phyloP scores from a whole-genome alignment of 2,329 filamentous ascomycete genomes.

The Colletotrichum orbiculare region DNA sequence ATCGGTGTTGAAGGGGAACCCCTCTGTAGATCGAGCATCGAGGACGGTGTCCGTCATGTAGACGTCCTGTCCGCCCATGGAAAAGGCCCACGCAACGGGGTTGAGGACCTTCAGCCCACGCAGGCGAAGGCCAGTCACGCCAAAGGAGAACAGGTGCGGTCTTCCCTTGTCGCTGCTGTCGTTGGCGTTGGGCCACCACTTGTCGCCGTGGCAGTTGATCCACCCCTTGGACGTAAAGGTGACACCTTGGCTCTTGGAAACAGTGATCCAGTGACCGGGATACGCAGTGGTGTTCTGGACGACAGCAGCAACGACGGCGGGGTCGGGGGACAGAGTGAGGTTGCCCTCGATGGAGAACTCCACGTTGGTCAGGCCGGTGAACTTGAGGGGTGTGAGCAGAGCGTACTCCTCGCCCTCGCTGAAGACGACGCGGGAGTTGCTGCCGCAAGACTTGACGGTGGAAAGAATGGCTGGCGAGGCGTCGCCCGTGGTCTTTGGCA shows the following conservation, averaged over 20 bases:
- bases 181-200: constrained; percentile 19
- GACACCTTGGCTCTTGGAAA: constrained; percentile 26
- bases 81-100: constrained; percentile 25
- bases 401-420: constrained; percentile 22
- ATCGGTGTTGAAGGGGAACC: constrained; percentile 24
- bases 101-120: constrained; percentile 21
- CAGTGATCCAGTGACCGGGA: constrained; percentile 25
- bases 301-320: constrained; percentile 11
- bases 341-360: constrained; percentile 24
- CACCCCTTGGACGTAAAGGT: constrained; percentile 17
- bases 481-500: constrained; percentile 19
- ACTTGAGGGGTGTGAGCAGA: constrained; percentile 14
- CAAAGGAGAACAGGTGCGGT: constrained; percentile 26
- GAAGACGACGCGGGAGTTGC: constrained; percentile 19
- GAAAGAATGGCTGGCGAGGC: constrained; percentile 14
- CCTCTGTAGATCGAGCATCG: constrained; percentile 11
- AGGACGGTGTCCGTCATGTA: constrained; percentile 30
- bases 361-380: constrained; percentile 22
- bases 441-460: constrained; percentile 21
- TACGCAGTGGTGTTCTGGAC: constrained; percentile 13
- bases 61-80: constrained; percentile 18
- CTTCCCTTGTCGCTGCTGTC: constrained; percentile 21
- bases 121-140: constrained; percentile 10
- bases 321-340: constrained; percentile 17
- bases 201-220: constrained; percentile 23